These are phyloP conservation scores for Porphyra umbilicalis DNA, from an alignment of 31 red algal species.

Conservation along the genomic window DNA sequence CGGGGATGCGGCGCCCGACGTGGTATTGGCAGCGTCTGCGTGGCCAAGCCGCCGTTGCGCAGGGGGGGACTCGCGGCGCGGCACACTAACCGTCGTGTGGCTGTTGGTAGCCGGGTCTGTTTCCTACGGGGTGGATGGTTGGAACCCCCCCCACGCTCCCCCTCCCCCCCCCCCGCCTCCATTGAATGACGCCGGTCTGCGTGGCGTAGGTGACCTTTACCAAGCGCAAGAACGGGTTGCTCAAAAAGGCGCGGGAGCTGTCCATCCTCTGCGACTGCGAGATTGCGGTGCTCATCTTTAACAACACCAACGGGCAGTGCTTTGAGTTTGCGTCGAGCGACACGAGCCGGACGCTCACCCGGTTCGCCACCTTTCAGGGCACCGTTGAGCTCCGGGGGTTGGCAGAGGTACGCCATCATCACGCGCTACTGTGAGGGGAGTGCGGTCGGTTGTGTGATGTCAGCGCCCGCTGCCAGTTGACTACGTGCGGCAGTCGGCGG, in stretches of 20 bases:
- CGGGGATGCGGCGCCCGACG: too few species aligned
- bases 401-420: background rate
- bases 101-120: too few species aligned
- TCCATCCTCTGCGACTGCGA: slow-evolving; percentile 91
- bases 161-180: too few species aligned
- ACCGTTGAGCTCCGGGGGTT: slow-evolving; percentile 24
- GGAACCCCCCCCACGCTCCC: too few species aligned
- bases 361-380: slow-evolving; percentile 38
- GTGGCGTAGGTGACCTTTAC: slow-evolving; percentile 83
- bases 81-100: too few species aligned
- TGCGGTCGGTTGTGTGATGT: background rate
- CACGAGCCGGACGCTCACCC: slow-evolving; percentile 6
- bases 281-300: slow-evolving; percentile 88
- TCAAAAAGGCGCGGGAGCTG: slow-evolving; percentile 83
- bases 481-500: too few species aligned
- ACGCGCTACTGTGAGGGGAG: background rate
- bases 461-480: too few species aligned
- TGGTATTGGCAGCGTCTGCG: too few species aligned
- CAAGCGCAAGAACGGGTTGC: slow-evolving; percentile 73
- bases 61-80: too few species aligned
- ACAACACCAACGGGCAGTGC: background rate
- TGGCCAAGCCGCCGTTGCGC: too few species aligned
- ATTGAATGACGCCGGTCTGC: too few species aligned
- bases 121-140: too few species aligned
- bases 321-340: background rate